Percentiles rank a stretch among this genome's conserved stretches.
These are phyloP conservation scores for Akebia trifoliata DNA, from an alignment of 164 flowering plant genomes.

Conservation along the genomic window DNA sequence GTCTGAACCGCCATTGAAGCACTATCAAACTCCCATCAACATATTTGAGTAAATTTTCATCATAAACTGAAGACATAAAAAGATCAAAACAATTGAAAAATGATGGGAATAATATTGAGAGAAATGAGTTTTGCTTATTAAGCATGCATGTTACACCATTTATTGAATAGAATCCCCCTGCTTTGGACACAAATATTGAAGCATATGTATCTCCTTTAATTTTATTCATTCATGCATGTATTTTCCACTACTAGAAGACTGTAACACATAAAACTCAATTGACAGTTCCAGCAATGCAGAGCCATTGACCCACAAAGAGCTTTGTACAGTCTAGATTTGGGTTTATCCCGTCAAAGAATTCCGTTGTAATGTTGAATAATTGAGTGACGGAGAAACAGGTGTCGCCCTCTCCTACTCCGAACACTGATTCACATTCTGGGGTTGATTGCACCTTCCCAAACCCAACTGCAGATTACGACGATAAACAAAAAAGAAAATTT, in stretches of 20 bases:
- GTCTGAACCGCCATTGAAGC: too few relatives aligned
- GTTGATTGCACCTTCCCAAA: background rate
- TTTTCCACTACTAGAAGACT: background rate
- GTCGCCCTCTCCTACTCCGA: constrained; percentile 13
- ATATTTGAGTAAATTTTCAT: too few relatives aligned
- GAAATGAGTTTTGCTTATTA: background rate
- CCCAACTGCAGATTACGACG: background rate
- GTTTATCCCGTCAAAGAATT: constrained; percentile 14
- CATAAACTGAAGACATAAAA: too few relatives aligned
- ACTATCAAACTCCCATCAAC: too few relatives aligned
- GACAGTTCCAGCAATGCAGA: constrained; percentile 14
- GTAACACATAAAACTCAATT: background rate
- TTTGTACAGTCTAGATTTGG: constrained; percentile 19
- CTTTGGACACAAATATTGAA: background rate
- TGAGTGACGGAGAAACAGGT: constrained; percentile 17
- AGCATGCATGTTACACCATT: background rate
- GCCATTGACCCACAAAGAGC: constrained; percentile 26
- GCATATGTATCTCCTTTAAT: background rate
- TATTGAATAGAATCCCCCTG: too few relatives aligned
- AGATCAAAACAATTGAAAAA: too few relatives aligned
- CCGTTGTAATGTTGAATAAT: constrained; percentile 15
- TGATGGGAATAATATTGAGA: too few relatives aligned
- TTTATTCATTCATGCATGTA: background rate
- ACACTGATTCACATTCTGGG: constrained; percentile 5
- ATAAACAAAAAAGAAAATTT: background rate